Conservation (phyloP, 345 rosid genomes). For the Eucalyptus leucophloia region DNA sequence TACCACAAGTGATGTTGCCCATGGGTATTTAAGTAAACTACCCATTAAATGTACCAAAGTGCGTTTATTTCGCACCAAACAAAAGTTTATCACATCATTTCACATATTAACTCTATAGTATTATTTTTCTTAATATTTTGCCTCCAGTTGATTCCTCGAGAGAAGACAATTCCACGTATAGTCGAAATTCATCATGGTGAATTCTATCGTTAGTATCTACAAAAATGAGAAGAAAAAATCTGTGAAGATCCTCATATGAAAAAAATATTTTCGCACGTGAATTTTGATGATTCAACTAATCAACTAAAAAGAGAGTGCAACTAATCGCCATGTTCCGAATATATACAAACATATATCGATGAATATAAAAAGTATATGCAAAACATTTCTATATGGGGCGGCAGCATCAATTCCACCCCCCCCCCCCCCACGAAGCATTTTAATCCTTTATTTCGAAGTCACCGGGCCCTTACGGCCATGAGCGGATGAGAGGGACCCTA, state of each 20-base stretch:
- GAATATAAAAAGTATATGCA: not conserved
- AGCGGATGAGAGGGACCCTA: not conserved
- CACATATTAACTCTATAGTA: not conserved
- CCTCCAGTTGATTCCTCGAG: accelerated
- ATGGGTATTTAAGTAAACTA: not conserved
- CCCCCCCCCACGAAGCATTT: not conserved
- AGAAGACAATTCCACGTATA: accelerated
- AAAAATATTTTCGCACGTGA: accelerated
- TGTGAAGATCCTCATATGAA: not conserved
- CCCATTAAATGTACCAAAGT: accelerated
- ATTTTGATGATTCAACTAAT: accelerated
- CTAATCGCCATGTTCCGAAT: accelerated
- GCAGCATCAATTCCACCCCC: not conserved
- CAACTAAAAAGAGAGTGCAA: not conserved
- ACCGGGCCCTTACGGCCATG: not conserved
- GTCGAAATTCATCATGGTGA: not conserved
- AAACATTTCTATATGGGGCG: not conserved
- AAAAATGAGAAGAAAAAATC: not conserved
- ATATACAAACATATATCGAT: not conserved
- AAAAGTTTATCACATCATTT: not conserved
- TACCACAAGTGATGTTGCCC: not conserved
- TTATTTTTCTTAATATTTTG: not conserved
- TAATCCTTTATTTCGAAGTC: not conserved
- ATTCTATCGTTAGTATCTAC: accelerated
- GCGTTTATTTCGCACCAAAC: not conserved